Conservation (phyloP, 202 grass and related monocot species). For the Alloteropsis angusta region DNA sequence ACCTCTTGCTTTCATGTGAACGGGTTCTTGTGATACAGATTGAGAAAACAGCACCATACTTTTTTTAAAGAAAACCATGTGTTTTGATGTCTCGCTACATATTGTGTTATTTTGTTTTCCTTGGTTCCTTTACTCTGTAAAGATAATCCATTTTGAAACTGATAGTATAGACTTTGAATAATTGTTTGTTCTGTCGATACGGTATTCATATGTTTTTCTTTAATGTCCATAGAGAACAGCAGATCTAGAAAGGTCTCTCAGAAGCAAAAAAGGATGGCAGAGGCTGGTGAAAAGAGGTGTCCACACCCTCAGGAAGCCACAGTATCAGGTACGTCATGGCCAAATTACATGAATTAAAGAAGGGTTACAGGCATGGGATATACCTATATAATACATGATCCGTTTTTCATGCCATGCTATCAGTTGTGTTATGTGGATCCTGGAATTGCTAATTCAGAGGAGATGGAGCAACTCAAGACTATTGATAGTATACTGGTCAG, state of each 20-base stretch:
- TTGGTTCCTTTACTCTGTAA: background rate
- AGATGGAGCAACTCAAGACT: slow-evolving; percentile 66
- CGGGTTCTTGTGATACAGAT: background rate
- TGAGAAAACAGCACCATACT: background rate
- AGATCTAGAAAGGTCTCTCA: slow-evolving; percentile 60
- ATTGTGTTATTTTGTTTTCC: background rate
- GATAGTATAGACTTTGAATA: background rate
- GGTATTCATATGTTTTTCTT: background rate
- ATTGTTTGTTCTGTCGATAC: background rate
- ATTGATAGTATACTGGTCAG: slow-evolving; percentile 65
- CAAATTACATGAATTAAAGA: background rate
- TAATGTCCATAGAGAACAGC: slow-evolving; percentile 49
- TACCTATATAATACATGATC: background rate
- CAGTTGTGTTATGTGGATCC: slow-evolving; percentile 84
- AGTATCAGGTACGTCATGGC: slow-evolving; percentile 73
- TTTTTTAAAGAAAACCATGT: no score
- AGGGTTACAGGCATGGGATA: background rate
- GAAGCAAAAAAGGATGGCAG: slow-evolving; percentile 70
- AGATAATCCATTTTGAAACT: background rate
- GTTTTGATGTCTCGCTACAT: background rate
- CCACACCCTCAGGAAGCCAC: slow-evolving; percentile 74
- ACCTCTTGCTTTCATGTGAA: background rate
- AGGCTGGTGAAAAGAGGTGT: slow-evolving; percentile 71
- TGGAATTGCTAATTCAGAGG: slow-evolving; percentile 50
- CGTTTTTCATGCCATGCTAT: slow-evolving; percentile 7